Evolutionary conservation across 2,329 filamentous ascomycete species (phyloP), one percentile per base, ranked within the genome.

Genomic region (Penicillium expansum): DNA sequence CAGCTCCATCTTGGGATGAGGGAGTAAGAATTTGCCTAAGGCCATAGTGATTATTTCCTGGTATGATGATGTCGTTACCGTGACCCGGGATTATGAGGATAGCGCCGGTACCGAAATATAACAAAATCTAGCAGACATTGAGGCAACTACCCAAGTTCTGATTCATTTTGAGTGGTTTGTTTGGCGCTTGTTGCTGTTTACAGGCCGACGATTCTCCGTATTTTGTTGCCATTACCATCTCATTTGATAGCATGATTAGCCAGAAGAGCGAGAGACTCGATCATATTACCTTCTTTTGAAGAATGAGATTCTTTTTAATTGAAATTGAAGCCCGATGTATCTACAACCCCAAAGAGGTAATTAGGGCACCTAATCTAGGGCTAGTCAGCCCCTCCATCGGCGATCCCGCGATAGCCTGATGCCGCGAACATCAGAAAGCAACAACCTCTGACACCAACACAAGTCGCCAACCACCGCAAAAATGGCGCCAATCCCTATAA

Each of bases 401-500:
- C 16, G 29, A n/a, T 16, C 27, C 18, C 1, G 37, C 48, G 27
- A 44, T 33, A 33, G 20, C 22, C 16, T 41, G 16, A 10, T 3
- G 38, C 38, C 18, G 14, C n/a, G n/a, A 45, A 45, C 30, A 7
- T 9, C 48, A 51, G 18, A 27, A 50, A 20, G 22, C 38, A 33
- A 13, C 52, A 27, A 43, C 14, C 20, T 3, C 37, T 8, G 18
- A 43, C 41, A 11, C n/a, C 11, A 27, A 42, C 9, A 7, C 24
- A 13, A 38, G 16, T 5, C 37, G 11, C 14, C 32, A 29, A 37
- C 10, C 10, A 51, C 33, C 29, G 1, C 41, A 10, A 54, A 27
- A 32, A 88, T 88, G 84, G 74, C 84, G 8, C 86, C 88, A 1
- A 94, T 92, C 64, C 92, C 92, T 5, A 89, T 97, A 72, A 97